Percentiles rank a stretch among this genome's conserved stretches.
Conservation (phyloP, 2,329 filamentous ascomycete species). For the Paecilomyces fulvus region DNA sequence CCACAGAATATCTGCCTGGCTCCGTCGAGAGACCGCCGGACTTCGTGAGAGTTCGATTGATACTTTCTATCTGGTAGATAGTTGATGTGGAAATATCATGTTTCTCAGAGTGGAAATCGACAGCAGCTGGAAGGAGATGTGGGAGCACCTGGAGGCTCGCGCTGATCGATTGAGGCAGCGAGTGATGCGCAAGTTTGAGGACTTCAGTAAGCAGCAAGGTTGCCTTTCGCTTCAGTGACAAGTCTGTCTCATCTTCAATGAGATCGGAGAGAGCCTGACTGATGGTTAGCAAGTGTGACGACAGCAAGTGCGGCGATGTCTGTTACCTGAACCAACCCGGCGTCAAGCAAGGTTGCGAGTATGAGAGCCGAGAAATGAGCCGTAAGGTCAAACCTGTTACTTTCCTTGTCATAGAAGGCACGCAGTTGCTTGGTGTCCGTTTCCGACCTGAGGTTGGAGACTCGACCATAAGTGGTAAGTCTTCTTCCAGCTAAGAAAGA, state of each 20-base stretch:
- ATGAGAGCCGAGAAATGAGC: slow-evolving; percentile 90
- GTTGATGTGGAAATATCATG: slow-evolving; percentile 79
- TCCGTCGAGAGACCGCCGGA: slow-evolving; percentile 48
- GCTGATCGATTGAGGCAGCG: slow-evolving; percentile 76
- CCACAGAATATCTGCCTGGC: slow-evolving; percentile 33
- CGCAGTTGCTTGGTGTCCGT: slow-evolving; percentile 44
- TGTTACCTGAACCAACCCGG: slow-evolving; percentile 56
- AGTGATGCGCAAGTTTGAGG: slow-evolving; percentile 76
- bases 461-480: slow-evolving; percentile 92
- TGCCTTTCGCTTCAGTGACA: slow-evolving; percentile 69
- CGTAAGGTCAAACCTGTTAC: slow-evolving; percentile 61
- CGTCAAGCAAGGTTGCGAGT: slow-evolving; percentile 73
- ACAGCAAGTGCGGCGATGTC: neutral
- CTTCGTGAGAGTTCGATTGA: slow-evolving; percentile 83
- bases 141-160: slow-evolving; percentile 79
- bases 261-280: slow-evolving; percentile 39
- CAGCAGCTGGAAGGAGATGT: slow-evolving; percentile 69
- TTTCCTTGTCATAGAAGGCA: slow-evolving; percentile 57
- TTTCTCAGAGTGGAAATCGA: slow-evolving; percentile 60
- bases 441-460: slow-evolving; percentile 69
- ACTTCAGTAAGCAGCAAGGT: slow-evolving; percentile 87
- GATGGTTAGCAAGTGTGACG: slow-evolving; percentile 10
- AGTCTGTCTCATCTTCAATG: slow-evolving; percentile 42
- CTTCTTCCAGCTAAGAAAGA: slow-evolving; percentile 88
- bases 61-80: slow-evolving; percentile 96